These are phyloP conservation scores for Xylaria longipes DNA, from an alignment of 495 filamentous ascomycete species.

Conservation along the genomic window DNA sequence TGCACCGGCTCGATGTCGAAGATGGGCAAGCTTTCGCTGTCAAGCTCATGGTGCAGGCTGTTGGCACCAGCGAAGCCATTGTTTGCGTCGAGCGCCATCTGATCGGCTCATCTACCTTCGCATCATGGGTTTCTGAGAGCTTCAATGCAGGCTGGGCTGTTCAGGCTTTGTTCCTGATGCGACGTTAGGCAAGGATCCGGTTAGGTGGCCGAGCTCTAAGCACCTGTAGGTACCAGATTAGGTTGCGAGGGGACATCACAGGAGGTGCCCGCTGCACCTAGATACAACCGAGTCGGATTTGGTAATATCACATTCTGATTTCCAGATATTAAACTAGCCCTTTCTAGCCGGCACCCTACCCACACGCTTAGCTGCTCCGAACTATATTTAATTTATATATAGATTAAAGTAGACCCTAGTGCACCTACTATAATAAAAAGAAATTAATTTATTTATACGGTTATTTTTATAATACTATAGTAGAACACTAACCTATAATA, in stretches of 20 bases:
- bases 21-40: slow-evolving; percentile 75
- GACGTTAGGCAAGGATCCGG: background rate
- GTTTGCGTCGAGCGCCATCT: slow-evolving; percentile 56
- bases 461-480: too few relatives aligned
- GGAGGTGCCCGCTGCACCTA: background rate
- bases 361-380: too few relatives aligned
- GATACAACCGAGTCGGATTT: too few relatives aligned
- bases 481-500: too few relatives aligned
- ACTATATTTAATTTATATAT: too few relatives aligned
- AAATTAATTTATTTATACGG: too few relatives aligned
- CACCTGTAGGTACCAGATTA: background rate
- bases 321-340: too few relatives aligned
- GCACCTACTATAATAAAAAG: too few relatives aligned
- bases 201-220: background rate
- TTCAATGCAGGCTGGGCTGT: slow-evolving; percentile 6
- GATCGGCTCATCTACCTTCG: slow-evolving; percentile 27
- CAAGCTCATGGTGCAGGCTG: slow-evolving; percentile 58
- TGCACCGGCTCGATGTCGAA: slow-evolving; percentile 91
- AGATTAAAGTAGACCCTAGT: too few relatives aligned
- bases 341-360: too few relatives aligned
- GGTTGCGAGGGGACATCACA: background rate
- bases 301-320: too few relatives aligned
- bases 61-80: slow-evolving; percentile 59
- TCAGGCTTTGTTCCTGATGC: background rate
- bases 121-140: slow-evolving; percentile 25